These are phyloP conservation scores for Auricularia auricula-judae DNA, from an alignment of 768 basidiomycete species.

Conservation along the genomic window DNA sequence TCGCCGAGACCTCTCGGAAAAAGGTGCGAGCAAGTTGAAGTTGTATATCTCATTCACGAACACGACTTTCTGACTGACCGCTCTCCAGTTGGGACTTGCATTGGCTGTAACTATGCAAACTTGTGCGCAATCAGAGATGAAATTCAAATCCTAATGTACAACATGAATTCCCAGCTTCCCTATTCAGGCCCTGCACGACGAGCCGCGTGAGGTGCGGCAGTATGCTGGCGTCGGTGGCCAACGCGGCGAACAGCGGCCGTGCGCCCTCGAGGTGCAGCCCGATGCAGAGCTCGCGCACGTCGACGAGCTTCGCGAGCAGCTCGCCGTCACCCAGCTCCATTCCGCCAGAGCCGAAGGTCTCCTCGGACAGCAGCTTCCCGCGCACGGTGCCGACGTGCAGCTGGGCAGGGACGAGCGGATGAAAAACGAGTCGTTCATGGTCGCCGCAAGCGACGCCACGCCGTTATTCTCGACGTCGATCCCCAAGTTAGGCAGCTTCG, in stretches of 20 bases:
- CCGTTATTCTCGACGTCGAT: background rate
- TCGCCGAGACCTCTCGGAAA: too few species aligned
- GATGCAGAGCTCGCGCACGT: background rate
- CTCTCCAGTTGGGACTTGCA: too few species aligned
- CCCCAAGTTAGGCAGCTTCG: background rate
- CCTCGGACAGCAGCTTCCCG: background rate
- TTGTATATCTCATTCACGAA: too few species aligned
- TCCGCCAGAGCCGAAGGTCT: background rate
- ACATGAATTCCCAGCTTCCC: too few species aligned
- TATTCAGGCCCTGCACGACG: background rate
- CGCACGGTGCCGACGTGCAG: background rate
- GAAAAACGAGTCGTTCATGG: background rate
- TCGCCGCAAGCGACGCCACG: background rate
- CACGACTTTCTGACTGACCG: too few species aligned
- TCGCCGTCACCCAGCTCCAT: background rate
- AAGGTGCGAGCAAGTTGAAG: too few species aligned
- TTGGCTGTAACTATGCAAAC: too few species aligned
- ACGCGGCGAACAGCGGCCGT: background rate
- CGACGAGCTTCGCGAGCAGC: background rate
- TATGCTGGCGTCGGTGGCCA: background rate
- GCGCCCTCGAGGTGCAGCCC: background rate
- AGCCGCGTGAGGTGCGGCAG: background rate
- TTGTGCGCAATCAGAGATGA: too few species aligned
- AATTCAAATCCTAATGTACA: too few species aligned
- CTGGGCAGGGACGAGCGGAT: background rate